Evolutionary conservation across 805 yeast species (phyloP).

Genomic region (Nakazawaea populi): DNA sequence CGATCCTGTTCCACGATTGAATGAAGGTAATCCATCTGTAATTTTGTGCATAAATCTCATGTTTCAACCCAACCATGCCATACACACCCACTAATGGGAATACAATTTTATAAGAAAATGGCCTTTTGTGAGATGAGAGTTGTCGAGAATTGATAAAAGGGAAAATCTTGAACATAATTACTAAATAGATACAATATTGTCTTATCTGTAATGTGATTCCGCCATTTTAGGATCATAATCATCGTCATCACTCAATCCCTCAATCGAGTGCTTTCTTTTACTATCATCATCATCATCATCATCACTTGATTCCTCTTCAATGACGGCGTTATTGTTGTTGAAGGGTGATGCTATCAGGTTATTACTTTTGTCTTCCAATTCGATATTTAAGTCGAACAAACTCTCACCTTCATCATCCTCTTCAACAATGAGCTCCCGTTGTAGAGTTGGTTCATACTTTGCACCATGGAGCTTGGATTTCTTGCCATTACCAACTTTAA

Average conservation of each 20-base stretch:
- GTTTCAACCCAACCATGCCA: too few relatives aligned
- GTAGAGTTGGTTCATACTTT: slow-evolving; percentile 18
- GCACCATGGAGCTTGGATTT: slow-evolving; percentile 4
- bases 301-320: background rate
- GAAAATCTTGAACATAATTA: too few relatives aligned
- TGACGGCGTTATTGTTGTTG: background rate
- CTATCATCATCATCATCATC: background rate
- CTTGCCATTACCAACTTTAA: slow-evolving; percentile 3
- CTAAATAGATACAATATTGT: too few relatives aligned
- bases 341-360: background rate
- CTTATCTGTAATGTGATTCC: too few relatives aligned
- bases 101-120: too few relatives aligned
- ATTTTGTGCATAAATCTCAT: too few relatives aligned
- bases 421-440: slow-evolving; percentile 17
- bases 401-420: slow-evolving; percentile 13
- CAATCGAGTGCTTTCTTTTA: background rate
- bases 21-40: too few relatives aligned
- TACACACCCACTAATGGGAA: too few relatives aligned
- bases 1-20: too few relatives aligned
- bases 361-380: slow-evolving; percentile 1
- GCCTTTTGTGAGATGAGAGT: too few relatives aligned
- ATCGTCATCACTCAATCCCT: background rate
- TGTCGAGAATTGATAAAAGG: too few relatives aligned
- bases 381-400: slow-evolving; percentile 4
- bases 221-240: background rate